Evolutionary conservation across 306 rosid genomes (phyloP), one percentile per base, ranked within the genome.

Genomic region (Casuarina equisetifolia): DNA sequence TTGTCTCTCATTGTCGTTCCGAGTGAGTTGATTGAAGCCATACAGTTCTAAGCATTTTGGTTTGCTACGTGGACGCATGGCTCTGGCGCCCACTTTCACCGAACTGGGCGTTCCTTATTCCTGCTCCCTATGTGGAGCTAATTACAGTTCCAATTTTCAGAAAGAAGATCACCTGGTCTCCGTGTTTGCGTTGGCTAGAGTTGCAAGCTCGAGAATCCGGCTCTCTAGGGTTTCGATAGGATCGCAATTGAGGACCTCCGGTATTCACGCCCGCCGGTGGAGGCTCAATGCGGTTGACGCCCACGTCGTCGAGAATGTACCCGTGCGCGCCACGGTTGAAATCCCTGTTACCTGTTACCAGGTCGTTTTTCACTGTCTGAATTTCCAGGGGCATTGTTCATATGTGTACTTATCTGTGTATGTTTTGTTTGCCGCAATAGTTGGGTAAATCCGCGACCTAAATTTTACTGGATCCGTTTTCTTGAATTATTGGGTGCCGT

Each of bases 301-400:
- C n/a, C 83, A 84, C 90, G 77, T 79, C 86, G 61, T 74, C 5
- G 88, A 88, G 61, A 80, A 72, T 76, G 35, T 78, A 13, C 80
- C 72, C 32, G 11, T 76, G 73, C 81, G 78, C 82, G 68, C 90
- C 69, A 72, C 80, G 9, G 82, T 82, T 75, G 98, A 96, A 82
- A 90, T 96, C 59, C 96, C 97, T 3, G 90, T 96, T 75, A 85
- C 91, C 50, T 96, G 99, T 75, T 92, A 86, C 75, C 99, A 88
- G 98, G 98, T 95, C 63, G 84, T 72, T 32, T 35, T 57, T 63
- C 54, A 3, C 19, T 73, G n/a, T 78, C 55, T 20, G 61, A 55
- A 69, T 32, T 67, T 38, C 58, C 67, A 8, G 13, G 72, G 32
- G 38, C 13, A 52, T 44, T 64, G 19, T 73, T 19, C 4, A 17